Base-by-base conservation (phyloP, 371 early-diverging fungal genomes). In the Syncephalastrum monosporum region DNA sequence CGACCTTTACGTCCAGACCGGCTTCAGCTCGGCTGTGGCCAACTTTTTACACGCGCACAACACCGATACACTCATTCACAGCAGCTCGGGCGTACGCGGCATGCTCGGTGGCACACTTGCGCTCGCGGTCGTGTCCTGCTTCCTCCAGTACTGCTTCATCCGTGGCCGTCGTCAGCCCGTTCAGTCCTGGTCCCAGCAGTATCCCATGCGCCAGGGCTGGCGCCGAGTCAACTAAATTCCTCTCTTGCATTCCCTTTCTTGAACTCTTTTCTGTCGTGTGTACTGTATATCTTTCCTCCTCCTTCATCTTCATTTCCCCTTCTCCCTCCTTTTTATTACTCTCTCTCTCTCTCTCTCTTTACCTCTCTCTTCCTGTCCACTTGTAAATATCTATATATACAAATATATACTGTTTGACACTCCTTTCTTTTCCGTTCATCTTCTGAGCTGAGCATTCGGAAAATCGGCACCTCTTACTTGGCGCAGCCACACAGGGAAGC, bases 21-120 rank as follows among this genome's bases (percentile, higher is more conserved):
- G 76, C 21, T 82, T 84, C 60, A 55, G 75, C 44, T 58, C 70
- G 42, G 60, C 72, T 2, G 67, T 78, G 8, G 43, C 60, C 45
- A 53, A 56, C 15, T 58, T 78, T 48, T 45, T 75, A 15, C 72
- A 69, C 41, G 78, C 71, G 17, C 65, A 56, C 33, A 61, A 44
- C 24, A 24, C 60, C 6, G 59, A 60, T 49, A 13, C 57, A 0
- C 48, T 64, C 3, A 50, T 67, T 1, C 50, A 64, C 2, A 72
- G 81, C 19, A 67, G 65, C 5, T 48, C 69, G 24, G 66, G 75
- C 51, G 63, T 85, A 1, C 73, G 82, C 19, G 81, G 82, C 19
- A 82, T 83, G 84, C 55, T 85, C 12, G 84, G 72, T 25, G 86
- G 83, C 16, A 71, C 76, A 47, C 53, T 83, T 24, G 82, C 61